phyloP scores from a whole-genome alignment of 192 early-diverging fungal genomes.

The Podila horticola region DNA sequence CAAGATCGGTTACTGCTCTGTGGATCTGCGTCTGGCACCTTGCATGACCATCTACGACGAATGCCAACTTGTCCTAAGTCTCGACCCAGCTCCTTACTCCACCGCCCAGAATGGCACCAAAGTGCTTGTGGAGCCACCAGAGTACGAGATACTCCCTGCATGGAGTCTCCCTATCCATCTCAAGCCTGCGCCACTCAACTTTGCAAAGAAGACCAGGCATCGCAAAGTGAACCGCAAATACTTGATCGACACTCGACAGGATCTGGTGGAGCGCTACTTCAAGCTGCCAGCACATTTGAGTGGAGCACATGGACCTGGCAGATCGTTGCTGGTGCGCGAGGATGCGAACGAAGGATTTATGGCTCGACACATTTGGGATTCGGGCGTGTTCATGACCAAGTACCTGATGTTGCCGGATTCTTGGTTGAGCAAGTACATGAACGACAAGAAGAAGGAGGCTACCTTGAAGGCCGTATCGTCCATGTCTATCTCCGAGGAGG shows the following conservation, averaged over 20 bases:
- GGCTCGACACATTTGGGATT: conserved; percentile 53
- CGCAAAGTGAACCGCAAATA: conserved; percentile 49
- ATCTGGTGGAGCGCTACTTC: conserved; percentile 48
- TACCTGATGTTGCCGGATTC: conserved; percentile 39
- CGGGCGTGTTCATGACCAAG: conserved; percentile 49
- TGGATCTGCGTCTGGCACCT: conserved; percentile 45
- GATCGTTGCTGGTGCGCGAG: conserved; percentile 36
- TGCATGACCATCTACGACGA: conserved; percentile 45
- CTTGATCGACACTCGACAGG: conserved; percentile 42
- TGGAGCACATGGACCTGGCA: conserved; percentile 19
- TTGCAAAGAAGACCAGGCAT: conserved; percentile 47
- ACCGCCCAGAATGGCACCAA: conserved; percentile 12
- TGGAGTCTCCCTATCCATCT: conserved; percentile 46
- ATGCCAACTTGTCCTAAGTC: conserved; percentile 39
- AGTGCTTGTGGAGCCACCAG: conserved; percentile 27
- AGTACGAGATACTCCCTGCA: conserved; percentile 47
- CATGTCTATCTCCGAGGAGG: conserved; percentile 9
- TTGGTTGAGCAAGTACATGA: conserved; percentile 48
- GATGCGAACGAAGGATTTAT: conserved; percentile 49
- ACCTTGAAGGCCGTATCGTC: conserved; percentile 14
- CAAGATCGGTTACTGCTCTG: conserved; percentile 47
- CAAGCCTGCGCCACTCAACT: conserved; percentile 36
- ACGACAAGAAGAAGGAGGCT: conserved; percentile 3
- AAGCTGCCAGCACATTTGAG: conserved; percentile 33
- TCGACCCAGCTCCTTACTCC: conserved; percentile 36